Evolutionary conservation across 75 land plant genomes (phyloP).

Genomic region (Selaginella tamariscina): DNA sequence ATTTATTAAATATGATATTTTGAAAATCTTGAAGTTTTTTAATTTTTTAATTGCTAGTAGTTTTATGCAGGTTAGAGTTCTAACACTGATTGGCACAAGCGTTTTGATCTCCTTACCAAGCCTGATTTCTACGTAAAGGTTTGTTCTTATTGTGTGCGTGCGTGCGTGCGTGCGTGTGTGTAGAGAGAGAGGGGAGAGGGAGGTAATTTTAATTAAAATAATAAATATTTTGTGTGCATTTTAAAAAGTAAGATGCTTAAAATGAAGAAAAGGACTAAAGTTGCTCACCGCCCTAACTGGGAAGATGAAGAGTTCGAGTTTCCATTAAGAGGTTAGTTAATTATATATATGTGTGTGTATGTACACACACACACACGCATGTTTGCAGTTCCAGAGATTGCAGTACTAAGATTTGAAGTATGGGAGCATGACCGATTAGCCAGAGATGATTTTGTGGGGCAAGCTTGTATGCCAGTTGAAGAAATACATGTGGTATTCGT

Average conservation of each 20-base stretch:
- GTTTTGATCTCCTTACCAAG: constrained; percentile 19
- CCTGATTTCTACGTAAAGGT: constrained; percentile 37
- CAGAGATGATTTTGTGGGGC: constrained; percentile 31
- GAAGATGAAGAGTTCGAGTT: constrained; percentile 29
- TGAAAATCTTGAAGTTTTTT: too few species aligned
- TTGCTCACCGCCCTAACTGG: constrained; percentile 25
- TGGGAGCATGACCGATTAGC: constrained; percentile 28
- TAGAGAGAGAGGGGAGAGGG: too few species aligned
- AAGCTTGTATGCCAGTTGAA: constrained; percentile 22
- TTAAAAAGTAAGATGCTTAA: neutral
- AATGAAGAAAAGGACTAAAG: constrained; percentile 19
- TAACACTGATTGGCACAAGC: constrained; percentile 27
- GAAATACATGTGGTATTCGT: constrained; percentile 25
- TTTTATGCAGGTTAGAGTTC: constrained; percentile 21
- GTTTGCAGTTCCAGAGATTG: constrained; percentile 29
- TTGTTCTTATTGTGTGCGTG: neutral
- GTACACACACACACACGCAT: too few species aligned
- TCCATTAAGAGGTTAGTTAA: constrained; percentile 21
- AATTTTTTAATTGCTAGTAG: neutral
- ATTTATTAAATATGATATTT: neutral
- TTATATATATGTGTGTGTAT: neutral
- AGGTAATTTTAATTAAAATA: too few species aligned
- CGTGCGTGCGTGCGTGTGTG: too few species aligned
- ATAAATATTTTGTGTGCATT: neutral
- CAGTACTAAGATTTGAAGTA: constrained; percentile 24